Base-by-base conservation (phyloP, 2,329 filamentous ascomycete genomes). In the Pseudogymnoascus sp. region DNA sequence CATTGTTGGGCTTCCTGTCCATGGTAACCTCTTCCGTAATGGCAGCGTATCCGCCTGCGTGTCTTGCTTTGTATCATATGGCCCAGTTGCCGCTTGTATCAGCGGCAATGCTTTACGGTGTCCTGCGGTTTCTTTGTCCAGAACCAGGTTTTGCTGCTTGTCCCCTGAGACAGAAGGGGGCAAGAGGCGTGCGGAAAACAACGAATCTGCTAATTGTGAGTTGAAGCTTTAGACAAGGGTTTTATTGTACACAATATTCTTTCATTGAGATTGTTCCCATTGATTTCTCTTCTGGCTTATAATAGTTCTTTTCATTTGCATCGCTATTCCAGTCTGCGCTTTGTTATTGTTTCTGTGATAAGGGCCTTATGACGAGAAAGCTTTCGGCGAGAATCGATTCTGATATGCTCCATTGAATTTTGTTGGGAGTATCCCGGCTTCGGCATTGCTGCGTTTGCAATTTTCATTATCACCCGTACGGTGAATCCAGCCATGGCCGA, bases 281-380 rank as follows among this genome's bases (percentile, higher is more conserved):
- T 54, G 47, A 54, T 54, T 54, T 54, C 15, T 54, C 15, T 33
- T 54, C 29, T 54, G 8, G 10, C 26, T 33, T 54, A 33, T 54
- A 54, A 54, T 54, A 11, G 26, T 31, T 33, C 5, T 35, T 54
- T 33, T 54, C 47, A 54, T 54, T 54, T 21, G 21, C 47, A 54
- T 54, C 47, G 47, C 29, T 21, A 21, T 33, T 54, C 47, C n/a
- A 33, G 29, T 21, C 15, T 54, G 17, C 29, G 29, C 47, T 33
- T 54, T 54, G 29, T 54, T 54, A 54, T 54, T 54, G 47, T 54
- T 33, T 54, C 47, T 33, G 47, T 54, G 10, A 54, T 54, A 54
- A 54, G 8, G 47, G 47, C 29, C 29, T 35, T 54, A 35, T 54
- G n/a, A 54, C 29, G 29, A 54, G 47, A 54, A 21, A 21, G 47